Base-by-base conservation (phyloP, 176 grass and related monocot genomes). In the Elymus sibiricus region DNA sequence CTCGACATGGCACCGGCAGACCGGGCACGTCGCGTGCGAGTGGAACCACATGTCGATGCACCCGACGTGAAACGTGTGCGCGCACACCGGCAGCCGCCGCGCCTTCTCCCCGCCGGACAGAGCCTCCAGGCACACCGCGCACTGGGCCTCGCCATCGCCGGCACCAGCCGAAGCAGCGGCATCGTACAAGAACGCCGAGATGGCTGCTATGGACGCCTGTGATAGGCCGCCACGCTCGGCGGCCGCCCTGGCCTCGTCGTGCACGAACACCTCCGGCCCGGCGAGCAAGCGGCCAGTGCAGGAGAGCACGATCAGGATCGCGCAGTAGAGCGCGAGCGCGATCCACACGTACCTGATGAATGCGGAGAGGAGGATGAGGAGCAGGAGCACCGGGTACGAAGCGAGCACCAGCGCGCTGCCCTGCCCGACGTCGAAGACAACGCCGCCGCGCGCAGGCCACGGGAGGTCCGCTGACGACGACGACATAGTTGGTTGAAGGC, bases 41-140 rank as follows among this genome's bases (percentile, higher is more conserved):
- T 79, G 37, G 19, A 97, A 82, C 92, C 95, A 97, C 62, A 31
- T 71, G 64, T 94, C 92, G 76, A 97, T 74, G 81, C 95, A 97
- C 2, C 46, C 88, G 8, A 69, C 75, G 47, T 97, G 95, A 87
- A 97, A 97, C 64, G 67, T 27, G 85, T 94, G 95, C 65, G 34
- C 72, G 82, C 95, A 93, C 59, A 53, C 73, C 12, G 90, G 88
- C 72, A 97, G 69, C 81, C 31, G 65, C 14, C 86, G 72, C 44
- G 38, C 85, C 66, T 34, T 7, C 47, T 94, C 90, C 15, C 86
- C 86, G 53, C 72, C 43, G 5, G 39, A 55, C 31, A 94, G 14
- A 12, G 53, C 35, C 77, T 90, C 90, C 25, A 94, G 70, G 90
- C 95, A 97, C 74, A 97, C 77, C 27, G 88, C 37, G 27, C 93